Base-by-base conservation (phyloP, 2,329 filamentous ascomycete genomes). In the Shiraia bambusicola region DNA sequence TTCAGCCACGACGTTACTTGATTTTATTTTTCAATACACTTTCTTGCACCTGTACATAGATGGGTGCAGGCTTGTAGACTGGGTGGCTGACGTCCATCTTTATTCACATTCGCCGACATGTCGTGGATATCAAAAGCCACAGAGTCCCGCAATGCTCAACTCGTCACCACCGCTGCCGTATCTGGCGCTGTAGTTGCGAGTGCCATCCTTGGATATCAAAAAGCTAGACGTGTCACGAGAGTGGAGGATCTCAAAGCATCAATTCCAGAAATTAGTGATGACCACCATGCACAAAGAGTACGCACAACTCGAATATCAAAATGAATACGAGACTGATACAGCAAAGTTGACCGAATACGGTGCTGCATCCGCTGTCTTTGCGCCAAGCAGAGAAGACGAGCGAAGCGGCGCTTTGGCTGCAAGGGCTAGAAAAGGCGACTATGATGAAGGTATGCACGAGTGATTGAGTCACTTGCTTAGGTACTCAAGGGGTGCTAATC, bases 131-230 rank as follows among this genome's bases (percentile, higher is more conserved):
- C 70, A 44, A 64, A 71, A 34, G 61, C 69, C 24, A 69, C 69
- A 4, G 64, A 67, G 28, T 75, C 72, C 28, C 75, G 76, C 59
- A 67, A 71, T 55, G 67, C 73, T 29, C 87, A 90, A 65, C 73
- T 93, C 26, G 78, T 82, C 13, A 80, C 84, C 3, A 89, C 87
- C 0, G 88, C 88, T 2, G 73, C 88, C 15, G 65, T 76, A 8
- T 76, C 76, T 4, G 72, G 72, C 9, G 69, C 71, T 6, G 58
- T 78, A 5, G 73, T 76, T 17, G 73, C 70, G 4, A 72, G 73
- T 51, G 73, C 77, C 1, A 80, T 83, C 33, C 67, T 83, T 33
- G 77, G 79, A 3, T 74, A 78, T 38, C 80, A 83, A 58, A 73
- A 78, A 39, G 72, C 78, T 26, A 74, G 72, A 50, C 72, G 78